Conservation (phyloP, 257 asterid genomes). For the Capsicum rhomboideum region DNA sequence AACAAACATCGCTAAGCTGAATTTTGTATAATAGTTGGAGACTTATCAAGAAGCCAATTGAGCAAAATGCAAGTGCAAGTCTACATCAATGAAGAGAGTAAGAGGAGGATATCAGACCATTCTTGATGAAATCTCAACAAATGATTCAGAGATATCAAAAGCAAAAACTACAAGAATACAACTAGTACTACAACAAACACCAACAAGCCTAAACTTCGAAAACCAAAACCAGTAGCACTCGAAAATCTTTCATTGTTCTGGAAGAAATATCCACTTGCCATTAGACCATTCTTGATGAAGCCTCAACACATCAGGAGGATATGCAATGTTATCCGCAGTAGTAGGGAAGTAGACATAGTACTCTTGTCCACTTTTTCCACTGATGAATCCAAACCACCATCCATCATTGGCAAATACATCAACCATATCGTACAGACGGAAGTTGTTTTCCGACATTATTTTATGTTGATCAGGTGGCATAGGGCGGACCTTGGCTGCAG, state of each 20-base stretch:
- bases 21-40: slow-evolving; percentile 43
- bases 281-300: neutral
- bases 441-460: neutral
- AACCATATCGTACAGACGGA: neutral
- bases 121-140: neutral
- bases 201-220: neutral
- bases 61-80: slow-evolving; percentile 57
- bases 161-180: neutral
- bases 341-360: neutral
- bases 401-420: slow-evolving; percentile 11
- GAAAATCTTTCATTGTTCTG: neutral
- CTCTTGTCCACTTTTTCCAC: neutral
- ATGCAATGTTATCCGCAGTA: neutral
- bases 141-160: neutral
- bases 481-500: neutral
- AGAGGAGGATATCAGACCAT: slow-evolving; percentile 25
- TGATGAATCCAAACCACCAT: slow-evolving; percentile 7
- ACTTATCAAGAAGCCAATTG: slow-evolving; percentile 62
- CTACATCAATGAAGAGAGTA: slow-evolving; percentile 52
- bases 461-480: neutral
- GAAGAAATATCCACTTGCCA: neutral
- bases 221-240: neutral
- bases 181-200: neutral
- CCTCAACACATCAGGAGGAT: neutral
- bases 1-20: neutral